These are phyloP conservation scores for Rhododendron ovatum DNA, from an alignment of 148 eudicot genomes.

Conservation along the genomic window DNA sequence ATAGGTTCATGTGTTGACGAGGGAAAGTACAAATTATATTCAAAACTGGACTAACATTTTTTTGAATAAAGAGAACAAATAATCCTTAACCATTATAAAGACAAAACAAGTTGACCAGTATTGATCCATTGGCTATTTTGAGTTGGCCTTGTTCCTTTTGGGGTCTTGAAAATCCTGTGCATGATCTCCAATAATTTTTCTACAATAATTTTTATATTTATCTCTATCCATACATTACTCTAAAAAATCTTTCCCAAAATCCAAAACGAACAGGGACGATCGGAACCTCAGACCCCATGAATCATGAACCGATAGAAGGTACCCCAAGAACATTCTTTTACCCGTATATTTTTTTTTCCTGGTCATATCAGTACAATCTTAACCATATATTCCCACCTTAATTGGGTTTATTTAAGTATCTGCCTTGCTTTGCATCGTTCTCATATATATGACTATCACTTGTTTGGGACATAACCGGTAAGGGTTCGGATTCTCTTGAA, in stretches of 20 bases:
- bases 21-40: too few species aligned
- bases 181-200: too few species aligned
- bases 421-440: constrained; percentile 14
- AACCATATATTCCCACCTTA: not conserved
- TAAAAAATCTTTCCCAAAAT: too few species aligned
- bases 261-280: too few species aligned
- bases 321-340: not conserved
- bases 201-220: too few species aligned
- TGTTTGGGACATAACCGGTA: not conserved
- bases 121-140: not conserved
- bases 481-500: not conserved
- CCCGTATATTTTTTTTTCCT: not conserved
- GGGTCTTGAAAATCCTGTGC: too few species aligned
- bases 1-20: too few species aligned
- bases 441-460: not conserved
- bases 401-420: not conserved
- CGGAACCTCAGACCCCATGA: not conserved
- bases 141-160: too few species aligned
- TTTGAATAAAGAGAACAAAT: too few species aligned
- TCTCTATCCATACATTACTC: too few species aligned
- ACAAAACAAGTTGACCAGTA: not conserved
- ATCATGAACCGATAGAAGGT: not conserved
- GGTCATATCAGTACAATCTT: not conserved
- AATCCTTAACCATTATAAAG: too few species aligned
- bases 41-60: too few species aligned